Conservation (phyloP, 2,329 filamentous ascomycete species). For the Penicillium sp. region DNA sequence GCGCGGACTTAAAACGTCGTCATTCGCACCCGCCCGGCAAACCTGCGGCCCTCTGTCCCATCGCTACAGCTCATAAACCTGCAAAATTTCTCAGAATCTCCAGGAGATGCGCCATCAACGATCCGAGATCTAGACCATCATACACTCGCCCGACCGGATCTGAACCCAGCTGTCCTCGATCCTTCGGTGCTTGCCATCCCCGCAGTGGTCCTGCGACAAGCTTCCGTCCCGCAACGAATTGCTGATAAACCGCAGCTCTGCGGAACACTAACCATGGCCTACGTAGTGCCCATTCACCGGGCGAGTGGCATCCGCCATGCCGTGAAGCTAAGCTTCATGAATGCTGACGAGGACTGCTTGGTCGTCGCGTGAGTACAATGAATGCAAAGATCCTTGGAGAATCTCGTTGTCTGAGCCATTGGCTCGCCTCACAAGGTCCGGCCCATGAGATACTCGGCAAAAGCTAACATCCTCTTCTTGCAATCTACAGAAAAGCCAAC, state of each 20-base stretch:
- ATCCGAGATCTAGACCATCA: neutral
- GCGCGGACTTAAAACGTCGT: slow-evolving; percentile 22
- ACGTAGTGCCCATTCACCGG: slow-evolving; percentile 88
- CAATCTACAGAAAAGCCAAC: slow-evolving; percentile 38
- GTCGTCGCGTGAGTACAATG: slow-evolving; percentile 75
- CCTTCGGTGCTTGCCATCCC: neutral
- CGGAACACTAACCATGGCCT: slow-evolving; percentile 69
- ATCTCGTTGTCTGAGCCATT: neutral
- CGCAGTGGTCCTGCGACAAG: slow-evolving; percentile 14
- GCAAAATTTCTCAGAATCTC: neutral
- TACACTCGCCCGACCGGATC: neutral
- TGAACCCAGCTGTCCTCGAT: neutral
- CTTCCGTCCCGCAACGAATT: slow-evolving; percentile 11
- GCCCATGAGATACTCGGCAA: neutral
- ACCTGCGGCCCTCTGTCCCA: neutral
- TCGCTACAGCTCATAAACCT: slow-evolving; percentile 4
- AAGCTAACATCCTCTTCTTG: slow-evolving; percentile 9
- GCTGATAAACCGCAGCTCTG: slow-evolving; percentile 3
- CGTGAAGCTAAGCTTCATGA: slow-evolving; percentile 74
- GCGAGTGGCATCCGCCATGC: slow-evolving; percentile 91
- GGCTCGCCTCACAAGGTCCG: neutral
- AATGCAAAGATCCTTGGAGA: neutral
- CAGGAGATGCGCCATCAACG: slow-evolving; percentile 12
- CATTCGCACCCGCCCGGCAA: slow-evolving; percentile 20
- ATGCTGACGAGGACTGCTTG: slow-evolving; percentile 74